Evolutionary conservation across 2,329 filamentous ascomycete species (phyloP), one percentile per base, ranked within the genome.

Genomic region (Penicillium decumbens): DNA sequence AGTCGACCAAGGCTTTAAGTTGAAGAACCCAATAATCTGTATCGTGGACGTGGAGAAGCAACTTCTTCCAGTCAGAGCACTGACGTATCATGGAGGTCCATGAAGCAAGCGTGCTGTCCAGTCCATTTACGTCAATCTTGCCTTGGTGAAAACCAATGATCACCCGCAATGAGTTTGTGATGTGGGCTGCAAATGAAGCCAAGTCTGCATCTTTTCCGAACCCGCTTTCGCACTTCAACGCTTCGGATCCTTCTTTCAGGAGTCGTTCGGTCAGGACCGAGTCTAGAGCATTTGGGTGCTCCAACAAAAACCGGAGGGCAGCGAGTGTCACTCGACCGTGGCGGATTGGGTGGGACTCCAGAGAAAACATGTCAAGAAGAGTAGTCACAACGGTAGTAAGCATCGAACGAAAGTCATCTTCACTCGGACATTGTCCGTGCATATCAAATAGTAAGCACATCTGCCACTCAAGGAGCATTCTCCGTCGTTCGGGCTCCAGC

Each of bases 1-100:
- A 85, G 49, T 83, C 79, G 6, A 77, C 71, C 35, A 81, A 66
- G 1, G 76, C 72, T 46, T 76, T 72, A 32, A 86, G 66, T 43
- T 82, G 77, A 27, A 72, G 59, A 12, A 80, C 54, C 63, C 80
- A 76, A 40, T 69, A 66, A 15, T 75, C 71, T 6, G 73, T 57
- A 56, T 81, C 75, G 40, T 81, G 77, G n/a, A 85, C 61, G 12
- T 66, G 63, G 10, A 65, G 60, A 12, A 68, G 50, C 15, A 84
- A 55, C 6, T 70, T 65, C 6, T 68, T 58, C 64, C 71, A 68
- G 29, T 73, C 70, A 35, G 65, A 54, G 54, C 80, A 77, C 24
- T 72, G 64, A 40, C 63, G 66, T 25, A 75, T 64, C 43, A 82
- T 72, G 20, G 55, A 59, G 27, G 52, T 59, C 68, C 72, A 73